A percentile compares a stretch with the other conserved stretches of the same genome.
Evolutionary conservation across 768 basidiomycete species (phyloP).

Genomic region (Amyloporia xantha): DNA sequence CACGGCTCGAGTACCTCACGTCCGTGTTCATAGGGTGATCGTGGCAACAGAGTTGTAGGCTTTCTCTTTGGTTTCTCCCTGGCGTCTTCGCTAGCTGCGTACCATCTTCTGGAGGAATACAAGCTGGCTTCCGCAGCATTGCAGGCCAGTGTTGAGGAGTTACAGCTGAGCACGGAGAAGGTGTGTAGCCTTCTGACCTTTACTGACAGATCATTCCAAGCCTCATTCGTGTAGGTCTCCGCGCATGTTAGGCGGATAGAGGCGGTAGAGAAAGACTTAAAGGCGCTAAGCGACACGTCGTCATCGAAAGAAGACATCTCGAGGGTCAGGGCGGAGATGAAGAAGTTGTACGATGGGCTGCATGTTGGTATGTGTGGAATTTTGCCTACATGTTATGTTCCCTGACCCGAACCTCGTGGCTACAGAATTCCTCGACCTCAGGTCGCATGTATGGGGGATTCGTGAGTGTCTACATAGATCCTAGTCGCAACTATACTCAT

Average conservation of each 20-base stretch:
- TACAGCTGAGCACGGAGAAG: constrained; percentile 80
- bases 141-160: constrained; percentile 81
- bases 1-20: background rate
- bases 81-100: constrained; percentile 81
- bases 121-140: constrained; percentile 82
- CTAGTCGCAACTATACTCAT: too few relatives aligned
- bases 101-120: constrained; percentile 86
- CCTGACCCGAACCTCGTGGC: background rate
- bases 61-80: constrained; percentile 88
- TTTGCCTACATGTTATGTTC: too few relatives aligned
- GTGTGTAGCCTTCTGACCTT: too few relatives aligned
- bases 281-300: constrained; percentile 57
- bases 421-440: constrained; percentile 78
- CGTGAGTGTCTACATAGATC: constrained; percentile 52
- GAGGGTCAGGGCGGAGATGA: constrained; percentile 70
- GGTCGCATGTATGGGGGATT: constrained; percentile 82
- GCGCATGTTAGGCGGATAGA: constrained; percentile 80
- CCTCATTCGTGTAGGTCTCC: constrained; percentile 57
- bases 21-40: background rate
- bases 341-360: constrained; percentile 81
- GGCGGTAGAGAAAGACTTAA: constrained; percentile 85
- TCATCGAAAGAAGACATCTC: constrained; percentile 78
- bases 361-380: constrained; percentile 66
- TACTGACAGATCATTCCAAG: background rate
- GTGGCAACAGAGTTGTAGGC: constrained; percentile 56